A percentile compares a stretch with the other conserved stretches of the same genome.
phyloP scores from a whole-genome alignment of 2,329 filamentous ascomycete species.

The Elsinoe fawcettii region DNA sequence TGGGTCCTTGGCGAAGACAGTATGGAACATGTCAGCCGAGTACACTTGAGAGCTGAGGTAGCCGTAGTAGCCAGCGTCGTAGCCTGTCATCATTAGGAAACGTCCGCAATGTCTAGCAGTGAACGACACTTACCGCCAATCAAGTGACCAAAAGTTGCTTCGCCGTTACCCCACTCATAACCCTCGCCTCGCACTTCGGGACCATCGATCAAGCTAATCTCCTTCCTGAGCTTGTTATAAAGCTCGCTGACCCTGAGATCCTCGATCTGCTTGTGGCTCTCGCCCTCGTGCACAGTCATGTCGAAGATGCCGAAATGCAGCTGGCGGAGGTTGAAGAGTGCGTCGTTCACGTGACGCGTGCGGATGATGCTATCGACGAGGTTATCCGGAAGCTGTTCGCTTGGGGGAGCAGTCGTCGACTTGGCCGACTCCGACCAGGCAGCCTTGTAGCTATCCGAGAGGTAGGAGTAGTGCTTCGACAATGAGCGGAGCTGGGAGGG shows the following conservation, averaged over 20 bases:
- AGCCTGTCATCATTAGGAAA: constrained; percentile 40
- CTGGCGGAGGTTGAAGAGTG: constrained; percentile 69
- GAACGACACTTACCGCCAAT: constrained; percentile 59
- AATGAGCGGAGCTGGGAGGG: constrained; percentile 48
- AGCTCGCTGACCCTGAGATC: constrained; percentile 55
- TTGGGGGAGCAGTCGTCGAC: constrained; percentile 33
- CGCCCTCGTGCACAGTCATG: constrained; percentile 69
- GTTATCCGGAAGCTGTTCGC: constrained; percentile 64
- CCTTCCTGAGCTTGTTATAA: constrained; percentile 64
- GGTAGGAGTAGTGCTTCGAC: constrained; percentile 60
- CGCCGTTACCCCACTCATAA: constrained; percentile 61
- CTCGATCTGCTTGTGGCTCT: constrained; percentile 61
- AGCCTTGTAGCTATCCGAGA: constrained; percentile 39
- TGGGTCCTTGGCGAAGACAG: constrained; percentile 67
- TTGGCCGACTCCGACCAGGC: constrained; percentile 36
- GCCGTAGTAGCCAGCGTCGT: constrained; percentile 75
- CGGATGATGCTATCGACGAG: constrained; percentile 65
- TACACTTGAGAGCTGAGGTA: constrained; percentile 67
- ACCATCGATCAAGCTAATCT: constrained; percentile 67
- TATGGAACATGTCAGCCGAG: constrained; percentile 78
- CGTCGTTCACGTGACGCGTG: constrained; percentile 74
- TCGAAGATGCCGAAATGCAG: constrained; percentile 77
- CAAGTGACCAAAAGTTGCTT: constrained; percentile 74
- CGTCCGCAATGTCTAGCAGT: no score
- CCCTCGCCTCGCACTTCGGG: constrained; percentile 56